Conservation (phyloP, 768 basidiomycete species). For the Mycena galericulata region DNA sequence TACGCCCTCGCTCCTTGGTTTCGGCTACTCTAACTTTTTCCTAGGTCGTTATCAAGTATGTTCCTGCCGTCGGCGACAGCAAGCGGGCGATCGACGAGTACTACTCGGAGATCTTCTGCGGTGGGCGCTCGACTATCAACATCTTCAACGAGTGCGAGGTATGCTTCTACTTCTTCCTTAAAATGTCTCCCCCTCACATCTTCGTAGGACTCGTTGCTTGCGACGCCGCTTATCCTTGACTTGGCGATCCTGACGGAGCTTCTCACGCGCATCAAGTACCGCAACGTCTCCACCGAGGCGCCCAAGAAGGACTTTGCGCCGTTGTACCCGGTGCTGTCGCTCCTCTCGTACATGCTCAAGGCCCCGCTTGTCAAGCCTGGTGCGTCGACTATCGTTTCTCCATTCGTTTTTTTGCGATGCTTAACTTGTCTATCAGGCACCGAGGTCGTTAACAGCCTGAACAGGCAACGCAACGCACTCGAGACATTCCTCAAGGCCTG, state of each 20-base stretch:
- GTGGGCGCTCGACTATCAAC: conserved; percentile 93
- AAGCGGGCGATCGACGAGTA: conserved; percentile 99
- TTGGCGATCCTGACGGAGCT: conserved; percentile 93
- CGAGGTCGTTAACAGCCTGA: conserved; percentile 95
- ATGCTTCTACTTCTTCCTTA: conserved; percentile 35
- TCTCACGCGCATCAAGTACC: conserved; percentile 92
- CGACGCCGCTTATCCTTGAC: conserved; percentile 96
- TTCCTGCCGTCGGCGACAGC: conserved; percentile 95
- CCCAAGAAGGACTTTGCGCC: conserved; percentile 76
- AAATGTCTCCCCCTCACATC: conserved; percentile 19
- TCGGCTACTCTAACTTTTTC: neutral
- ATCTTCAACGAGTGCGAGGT: conserved; percentile 99
- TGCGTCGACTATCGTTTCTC: conserved; percentile 40
- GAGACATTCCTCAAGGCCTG: conserved; percentile 96
- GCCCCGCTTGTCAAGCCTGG: conserved; percentile 96
- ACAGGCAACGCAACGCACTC: conserved; percentile 94
- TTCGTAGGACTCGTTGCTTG: conserved; percentile 88
- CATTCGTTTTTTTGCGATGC: neutral
- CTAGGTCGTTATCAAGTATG: conserved; percentile 91
- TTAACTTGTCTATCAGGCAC: conserved; percentile 58
- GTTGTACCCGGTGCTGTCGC: conserved; percentile 91
- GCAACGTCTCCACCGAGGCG: conserved; percentile 57
- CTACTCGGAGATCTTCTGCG: conserved; percentile 97
- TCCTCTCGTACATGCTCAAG: conserved; percentile 98
- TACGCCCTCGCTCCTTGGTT: neutral